Conservation (phyloP, 2,329 filamentous ascomycete species). For the Coniochaeta sp. region DNA sequence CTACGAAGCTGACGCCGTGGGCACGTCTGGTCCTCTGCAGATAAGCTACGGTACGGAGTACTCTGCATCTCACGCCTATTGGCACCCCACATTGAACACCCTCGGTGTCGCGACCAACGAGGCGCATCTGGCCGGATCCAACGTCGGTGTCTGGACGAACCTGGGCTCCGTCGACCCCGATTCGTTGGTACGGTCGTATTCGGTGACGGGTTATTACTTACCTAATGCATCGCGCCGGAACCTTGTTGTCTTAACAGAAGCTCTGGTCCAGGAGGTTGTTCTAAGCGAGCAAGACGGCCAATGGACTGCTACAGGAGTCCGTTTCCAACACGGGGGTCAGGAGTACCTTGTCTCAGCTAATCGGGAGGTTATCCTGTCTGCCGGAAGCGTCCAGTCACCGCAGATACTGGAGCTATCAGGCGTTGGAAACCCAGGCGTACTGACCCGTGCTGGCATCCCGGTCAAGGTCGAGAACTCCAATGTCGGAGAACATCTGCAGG, state of each 20-base stretch:
- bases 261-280: constrained; percentile 36
- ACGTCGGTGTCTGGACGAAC: constrained; percentile 31
- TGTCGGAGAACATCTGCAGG: constrained; percentile 42
- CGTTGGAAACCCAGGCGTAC: constrained; percentile 39
- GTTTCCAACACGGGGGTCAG: constrained; percentile 28
- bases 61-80: constrained; percentile 32
- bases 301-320: constrained; percentile 29
- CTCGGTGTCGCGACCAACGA: constrained; percentile 27
- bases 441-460: constrained; percentile 32
- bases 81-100: constrained; percentile 31
- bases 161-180: constrained; percentile 23
- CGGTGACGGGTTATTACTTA: constrained; percentile 30
- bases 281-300: constrained; percentile 21
- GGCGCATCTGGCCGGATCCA: constrained; percentile 28
- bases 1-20: constrained; percentile 17
- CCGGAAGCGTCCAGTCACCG: constrained; percentile 49
- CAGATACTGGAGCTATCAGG: constrained; percentile 56
- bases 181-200: constrained; percentile 27
- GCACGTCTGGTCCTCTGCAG: constrained; percentile 37
- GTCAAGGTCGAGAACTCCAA: constrained; percentile 32
- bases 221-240: constrained; percentile 30
- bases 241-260: constrained; percentile 37
- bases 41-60: constrained; percentile 35
- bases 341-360: constrained; percentile 22
- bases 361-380: constrained; percentile 49